Percentiles rank a stretch among this genome's conserved stretches.
These are phyloP conservation scores for Pseudomonodictys pantanalensis DNA, from an alignment of 495 filamentous ascomycete genomes.

Conservation along the genomic window DNA sequence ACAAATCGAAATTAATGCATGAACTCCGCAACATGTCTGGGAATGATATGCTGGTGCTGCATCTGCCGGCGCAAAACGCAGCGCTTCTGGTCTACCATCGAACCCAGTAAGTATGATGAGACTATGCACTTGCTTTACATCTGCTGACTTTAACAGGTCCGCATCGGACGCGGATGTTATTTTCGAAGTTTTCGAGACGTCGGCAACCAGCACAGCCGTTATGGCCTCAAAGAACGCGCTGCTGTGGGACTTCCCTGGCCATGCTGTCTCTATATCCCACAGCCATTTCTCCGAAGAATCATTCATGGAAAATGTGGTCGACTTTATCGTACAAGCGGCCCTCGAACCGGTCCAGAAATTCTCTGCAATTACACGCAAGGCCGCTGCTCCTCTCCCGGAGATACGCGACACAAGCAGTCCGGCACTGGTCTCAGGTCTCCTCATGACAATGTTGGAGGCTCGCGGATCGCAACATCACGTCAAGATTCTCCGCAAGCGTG, in stretches of 20 bases:
- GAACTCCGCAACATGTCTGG: not conserved
- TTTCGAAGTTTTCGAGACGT: slow-evolving; percentile 59
- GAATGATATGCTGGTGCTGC: slow-evolving; percentile 13
- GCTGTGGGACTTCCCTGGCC: slow-evolving; percentile 49
- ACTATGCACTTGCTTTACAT: not conserved
- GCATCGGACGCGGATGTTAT: slow-evolving; percentile 33
- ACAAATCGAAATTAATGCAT: slow-evolving; percentile 11
- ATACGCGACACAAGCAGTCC: slow-evolving; percentile 55
- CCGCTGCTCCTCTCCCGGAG: slow-evolving; percentile 47
- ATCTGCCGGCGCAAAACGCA: slow-evolving; percentile 27
- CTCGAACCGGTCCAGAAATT: slow-evolving; percentile 55
- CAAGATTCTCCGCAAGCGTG: slow-evolving; percentile 50
- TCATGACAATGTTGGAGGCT: slow-evolving; percentile 57
- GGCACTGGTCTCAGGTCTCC: slow-evolving; percentile 52
- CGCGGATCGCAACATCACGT: slow-evolving; percentile 43
- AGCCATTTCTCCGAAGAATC: slow-evolving; percentile 40
- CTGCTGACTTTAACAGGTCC: not conserved
- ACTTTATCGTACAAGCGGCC: slow-evolving; percentile 59
- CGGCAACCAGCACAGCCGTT: slow-evolving; percentile 48
- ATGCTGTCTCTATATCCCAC: slow-evolving; percentile 43
- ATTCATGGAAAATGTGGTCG: slow-evolving; percentile 51
- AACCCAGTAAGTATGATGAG: slow-evolving; percentile 11
- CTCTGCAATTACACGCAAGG: slow-evolving; percentile 51
- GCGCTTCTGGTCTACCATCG: slow-evolving; percentile 16
- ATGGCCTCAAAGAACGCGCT: slow-evolving; percentile 45